Percentiles rank a stretch among this genome's conserved stretches.
Conservation (phyloP, 371 early-diverging fungal species). For the Parasitella parasitica region DNA sequence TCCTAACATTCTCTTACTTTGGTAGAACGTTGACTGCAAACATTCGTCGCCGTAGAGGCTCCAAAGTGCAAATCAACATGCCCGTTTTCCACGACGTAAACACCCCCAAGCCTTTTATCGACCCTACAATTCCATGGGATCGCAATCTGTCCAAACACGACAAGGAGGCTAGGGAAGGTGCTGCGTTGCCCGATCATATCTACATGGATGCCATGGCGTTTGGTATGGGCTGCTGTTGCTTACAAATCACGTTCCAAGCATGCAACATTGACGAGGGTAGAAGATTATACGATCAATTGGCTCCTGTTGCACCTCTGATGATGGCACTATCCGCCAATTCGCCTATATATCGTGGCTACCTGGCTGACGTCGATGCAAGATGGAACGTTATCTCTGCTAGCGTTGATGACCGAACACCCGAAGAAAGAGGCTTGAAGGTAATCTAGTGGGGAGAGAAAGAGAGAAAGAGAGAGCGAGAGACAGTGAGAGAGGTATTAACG, state of each 20-base stretch:
- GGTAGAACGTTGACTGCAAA: slow-evolving; percentile 89
- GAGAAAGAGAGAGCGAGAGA: not conserved
- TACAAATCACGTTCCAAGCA: slow-evolving; percentile 99
- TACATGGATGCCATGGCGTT: slow-evolving; percentile 99
- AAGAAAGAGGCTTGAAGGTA: slow-evolving; percentile 90
- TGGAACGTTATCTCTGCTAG: slow-evolving; percentile 97
- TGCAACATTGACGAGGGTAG: slow-evolving; percentile 93
- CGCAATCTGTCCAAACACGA: slow-evolving; percentile 62
- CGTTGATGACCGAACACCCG: slow-evolving; percentile 95
- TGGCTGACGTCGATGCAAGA: slow-evolving; percentile 96
- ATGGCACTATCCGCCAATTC: slow-evolving; percentile 94
- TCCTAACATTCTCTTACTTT: not conserved
- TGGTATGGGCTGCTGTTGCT: slow-evolving; percentile 99
- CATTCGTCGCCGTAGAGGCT: slow-evolving; percentile 89
- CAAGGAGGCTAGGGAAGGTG: slow-evolving; percentile 66
- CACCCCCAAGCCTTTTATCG: slow-evolving; percentile 89
- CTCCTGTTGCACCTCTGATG: slow-evolving; percentile 93
- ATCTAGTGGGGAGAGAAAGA: not conserved
- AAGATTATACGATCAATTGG: slow-evolving; percentile 94
- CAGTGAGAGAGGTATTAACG: not conserved
- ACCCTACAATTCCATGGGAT: slow-evolving; percentile 78
- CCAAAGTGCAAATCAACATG: slow-evolving; percentile 91
- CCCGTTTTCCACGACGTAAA: slow-evolving; percentile 81
- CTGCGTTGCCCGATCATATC: slow-evolving; percentile 89
- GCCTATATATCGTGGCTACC: slow-evolving; percentile 92